Evolutionary conservation across 2,329 filamentous ascomycete genomes (phyloP), one percentile per base, ranked within the genome.

Genomic region (Emericellopsis atlantica): DNA sequence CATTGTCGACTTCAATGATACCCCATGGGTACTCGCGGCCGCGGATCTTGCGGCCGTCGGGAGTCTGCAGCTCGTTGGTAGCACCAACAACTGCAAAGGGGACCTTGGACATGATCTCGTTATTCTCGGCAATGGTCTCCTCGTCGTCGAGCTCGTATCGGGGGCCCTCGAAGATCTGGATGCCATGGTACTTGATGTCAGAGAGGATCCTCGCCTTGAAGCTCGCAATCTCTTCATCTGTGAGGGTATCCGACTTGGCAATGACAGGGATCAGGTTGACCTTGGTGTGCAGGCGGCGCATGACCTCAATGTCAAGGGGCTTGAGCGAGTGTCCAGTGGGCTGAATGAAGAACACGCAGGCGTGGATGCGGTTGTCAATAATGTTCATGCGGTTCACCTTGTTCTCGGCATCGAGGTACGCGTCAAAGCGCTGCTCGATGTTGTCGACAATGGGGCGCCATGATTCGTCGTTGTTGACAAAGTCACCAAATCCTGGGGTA

Each of bases 321-420:
- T 98, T 98, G 58, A 98, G 73, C 29, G 92, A 94, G 74, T 98
- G 92, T 46, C 92, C 92, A 26, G 92, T 98, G 51, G 92, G 92
- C 70, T 98, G 90, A 56, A 98, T 95, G 73, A 98, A 98, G 79
- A 95, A 98, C 48, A 98, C 92, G 57, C 93, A 96, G 43, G 92
- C 92, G 57, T 98, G 92, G 48, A 98, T 93, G 55, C 92, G 85
- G 76, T 96, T 98, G 70, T 98, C 92, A 48, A 98, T 84, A 64
- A 96, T 96, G 76, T 98, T 98, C 81, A 95, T 95, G 56, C 92
- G 87, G 75, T 98, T 98, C 63, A 98, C 88, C 79, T 96, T 98
- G 80, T 98, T 98, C 77, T 98, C 92, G 36, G 92, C 90, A 66
- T 98, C 92, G 45, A 98, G 76, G 66, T 96, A 98, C 41, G 92